Evolutionary conservation across 164 flowering plant genomes (phyloP).

Genomic region (Umbilicus rupestris): DNA sequence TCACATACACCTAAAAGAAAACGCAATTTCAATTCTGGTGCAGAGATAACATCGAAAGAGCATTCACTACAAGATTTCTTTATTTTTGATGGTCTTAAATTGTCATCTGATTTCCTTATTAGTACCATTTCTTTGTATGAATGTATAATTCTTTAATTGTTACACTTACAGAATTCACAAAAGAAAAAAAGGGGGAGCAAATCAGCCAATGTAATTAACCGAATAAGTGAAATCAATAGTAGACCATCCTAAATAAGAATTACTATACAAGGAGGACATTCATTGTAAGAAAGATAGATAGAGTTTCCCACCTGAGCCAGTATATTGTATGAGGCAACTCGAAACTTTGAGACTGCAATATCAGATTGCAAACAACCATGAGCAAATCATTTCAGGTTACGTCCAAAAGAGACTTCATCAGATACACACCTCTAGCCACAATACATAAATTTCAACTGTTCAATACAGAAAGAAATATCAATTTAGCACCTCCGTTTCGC

Average conservation of each 20-base stretch:
- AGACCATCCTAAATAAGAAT: neutral
- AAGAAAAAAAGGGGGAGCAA: too few relatives aligned
- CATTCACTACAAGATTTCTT: neutral
- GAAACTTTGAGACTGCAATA: constrained; percentile 55
- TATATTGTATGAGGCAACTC: constrained; percentile 79
- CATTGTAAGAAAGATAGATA: neutral
- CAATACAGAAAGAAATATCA: neutral
- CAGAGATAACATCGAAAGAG: neutral
- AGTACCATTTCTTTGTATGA: too few relatives aligned
- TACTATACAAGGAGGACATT: neutral
- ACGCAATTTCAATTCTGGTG: neutral
- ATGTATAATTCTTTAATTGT: too few relatives aligned
- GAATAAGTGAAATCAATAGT: neutral
- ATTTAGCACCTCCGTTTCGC: too few relatives aligned
- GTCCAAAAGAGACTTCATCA: neutral
- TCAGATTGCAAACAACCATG: neutral
- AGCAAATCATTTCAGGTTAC: neutral
- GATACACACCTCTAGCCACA: neutral
- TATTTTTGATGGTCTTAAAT: neutral
- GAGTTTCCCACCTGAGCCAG: constrained; percentile 66
- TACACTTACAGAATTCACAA: too few relatives aligned
- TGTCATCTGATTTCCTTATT: too few relatives aligned
- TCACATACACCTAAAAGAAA: constrained; percentile 65
- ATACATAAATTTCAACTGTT: neutral
- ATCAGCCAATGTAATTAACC: neutral